Evolutionary conservation across 768 basidiomycete genomes (phyloP), one percentile per base, ranked within the genome.

Genomic region (Rhizopogon vulgaris): DNA sequence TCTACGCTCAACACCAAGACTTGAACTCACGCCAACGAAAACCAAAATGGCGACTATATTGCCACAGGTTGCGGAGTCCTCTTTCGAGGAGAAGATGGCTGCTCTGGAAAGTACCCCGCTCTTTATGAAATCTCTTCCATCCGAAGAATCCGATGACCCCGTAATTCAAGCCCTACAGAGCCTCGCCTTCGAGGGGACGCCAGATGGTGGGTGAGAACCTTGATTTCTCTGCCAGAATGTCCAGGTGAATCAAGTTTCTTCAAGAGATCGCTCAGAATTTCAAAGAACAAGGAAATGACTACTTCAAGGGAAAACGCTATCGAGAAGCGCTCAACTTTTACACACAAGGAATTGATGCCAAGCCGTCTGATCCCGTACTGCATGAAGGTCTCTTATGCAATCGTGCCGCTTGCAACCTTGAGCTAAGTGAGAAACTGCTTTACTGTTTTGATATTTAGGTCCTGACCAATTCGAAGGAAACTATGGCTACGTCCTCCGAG

Each of bases 231-330:
- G 18, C 28, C 27, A 34, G 15, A 18, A 37, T 46, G 42, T 28
- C 17, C 10, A 28, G 37, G 3, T 46, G 43, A 3, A 30, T 58
- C 39, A 60, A 7, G 0, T 22, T 36, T 53, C 24, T 0, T 38
- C 25, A 56, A 95, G 96, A 98, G 67, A 75, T 92, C 57, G 92
- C 95, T 1, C 77, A 82, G 55, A 94, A 89, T 63, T 96, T 97
- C 71, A 97, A 96, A 67, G 84, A 91, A 49, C 91, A 95, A 64
- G 96, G 94, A 4, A 98, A 97, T 64, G 93, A 94, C 51, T 91
- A 95, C 61, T 95, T 89, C 72, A 85, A 83, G 58, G 86, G 85
- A 27, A 91, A 90, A 63, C 80, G 90, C 39, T 88, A 81, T 67
- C 80, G 90, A 36, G 94, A 98, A 66, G 96, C 96, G 1, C 54